Percentiles rank a stretch among this genome's conserved stretches.
phyloP scores from a whole-genome alignment of 148 eudicot species.

The Rhododendron williamsianum region DNA sequence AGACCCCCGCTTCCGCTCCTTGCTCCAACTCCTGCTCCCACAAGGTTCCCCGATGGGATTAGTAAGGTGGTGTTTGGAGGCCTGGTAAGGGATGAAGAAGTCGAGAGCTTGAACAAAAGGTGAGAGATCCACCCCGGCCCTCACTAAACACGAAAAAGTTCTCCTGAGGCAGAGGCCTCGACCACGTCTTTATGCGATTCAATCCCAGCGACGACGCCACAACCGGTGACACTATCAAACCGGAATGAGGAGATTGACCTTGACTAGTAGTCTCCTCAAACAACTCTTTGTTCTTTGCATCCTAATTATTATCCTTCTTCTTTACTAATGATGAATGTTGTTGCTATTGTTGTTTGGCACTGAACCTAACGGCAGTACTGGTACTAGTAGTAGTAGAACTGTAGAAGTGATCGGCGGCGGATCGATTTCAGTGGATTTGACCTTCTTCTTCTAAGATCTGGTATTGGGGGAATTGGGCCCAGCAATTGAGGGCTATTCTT shows the following conservation, averaged over 20 bases:
- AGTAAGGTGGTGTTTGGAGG: too few relatives aligned
- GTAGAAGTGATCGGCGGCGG: not conserved
- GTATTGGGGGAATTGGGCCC: constrained; percentile 55
- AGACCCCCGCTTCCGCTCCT: too few relatives aligned
- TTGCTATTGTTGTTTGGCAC: constrained; percentile 10
- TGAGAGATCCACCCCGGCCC: constrained; percentile 38
- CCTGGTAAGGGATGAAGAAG: too few relatives aligned
- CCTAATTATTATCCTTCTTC: constrained; percentile 22
- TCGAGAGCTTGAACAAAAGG: too few relatives aligned
- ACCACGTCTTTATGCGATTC: constrained; percentile 93
- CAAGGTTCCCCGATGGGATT: too few relatives aligned
- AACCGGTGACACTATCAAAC: constrained; percentile 58
- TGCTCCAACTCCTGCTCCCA: too few relatives aligned
- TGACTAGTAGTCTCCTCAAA: not conserved
- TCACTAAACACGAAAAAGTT: constrained; percentile 64
- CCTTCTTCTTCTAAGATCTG: constrained; percentile 65
- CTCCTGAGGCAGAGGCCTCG: constrained; percentile 96
- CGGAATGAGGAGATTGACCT: not conserved
- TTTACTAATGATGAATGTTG: constrained; percentile 5
- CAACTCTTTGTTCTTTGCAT: constrained; percentile 32
- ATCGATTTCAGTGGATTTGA: constrained; percentile 34
- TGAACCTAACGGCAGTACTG: not conserved
- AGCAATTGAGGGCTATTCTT: constrained; percentile 59
- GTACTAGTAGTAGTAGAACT: not conserved
- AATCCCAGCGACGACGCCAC: constrained; percentile 84